Conservation (phyloP, 768 basidiomycete genomes). For the Thelephora ganbajun region DNA sequence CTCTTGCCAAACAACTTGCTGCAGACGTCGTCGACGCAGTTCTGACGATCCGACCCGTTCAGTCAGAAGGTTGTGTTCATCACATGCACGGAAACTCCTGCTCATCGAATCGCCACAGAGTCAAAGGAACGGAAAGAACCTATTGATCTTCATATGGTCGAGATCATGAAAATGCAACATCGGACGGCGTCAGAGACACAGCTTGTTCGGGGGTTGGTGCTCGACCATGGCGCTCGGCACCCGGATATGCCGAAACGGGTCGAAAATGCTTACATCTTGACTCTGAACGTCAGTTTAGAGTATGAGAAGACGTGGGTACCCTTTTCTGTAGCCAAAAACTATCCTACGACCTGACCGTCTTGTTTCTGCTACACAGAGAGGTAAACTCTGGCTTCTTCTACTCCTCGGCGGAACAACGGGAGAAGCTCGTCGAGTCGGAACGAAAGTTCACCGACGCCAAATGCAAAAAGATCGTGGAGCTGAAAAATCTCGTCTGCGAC, state of each 20-base stretch:
- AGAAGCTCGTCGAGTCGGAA: slow-evolving; percentile 97
- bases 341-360: slow-evolving; percentile 5
- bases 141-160: slow-evolving; percentile 98
- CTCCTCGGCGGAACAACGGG: slow-evolving; percentile 93
- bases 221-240: slow-evolving; percentile 95
- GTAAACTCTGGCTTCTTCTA: slow-evolving; percentile 99
- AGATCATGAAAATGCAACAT: slow-evolving; percentile 99
- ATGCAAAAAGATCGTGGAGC: slow-evolving; percentile 89
- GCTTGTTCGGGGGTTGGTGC: slow-evolving; percentile 85
- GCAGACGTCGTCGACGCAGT: slow-evolving; percentile 95
- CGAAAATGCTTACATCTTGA: slow-evolving; percentile 91
- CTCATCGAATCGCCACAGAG: slow-evolving; percentile 24
- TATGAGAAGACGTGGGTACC: slow-evolving; percentile 96
- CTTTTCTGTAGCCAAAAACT: not conserved
- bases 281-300: slow-evolving; percentile 92
- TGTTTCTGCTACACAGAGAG: slow-evolving; percentile 44
- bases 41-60: slow-evolving; percentile 64
- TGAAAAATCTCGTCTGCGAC: slow-evolving; percentile 95
- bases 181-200: slow-evolving; percentile 95
- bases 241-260: slow-evolving; percentile 99
- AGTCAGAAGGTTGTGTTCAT: slow-evolving; percentile 40
- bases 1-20: slow-evolving; percentile 76
- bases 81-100: slow-evolving; percentile 7
- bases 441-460: slow-evolving; percentile 87
- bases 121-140: slow-evolving; percentile 65